These are phyloP conservation scores for Euphorbia tirucalli DNA, from an alignment of 345 rosid genomes.

Conservation along the genomic window DNA sequence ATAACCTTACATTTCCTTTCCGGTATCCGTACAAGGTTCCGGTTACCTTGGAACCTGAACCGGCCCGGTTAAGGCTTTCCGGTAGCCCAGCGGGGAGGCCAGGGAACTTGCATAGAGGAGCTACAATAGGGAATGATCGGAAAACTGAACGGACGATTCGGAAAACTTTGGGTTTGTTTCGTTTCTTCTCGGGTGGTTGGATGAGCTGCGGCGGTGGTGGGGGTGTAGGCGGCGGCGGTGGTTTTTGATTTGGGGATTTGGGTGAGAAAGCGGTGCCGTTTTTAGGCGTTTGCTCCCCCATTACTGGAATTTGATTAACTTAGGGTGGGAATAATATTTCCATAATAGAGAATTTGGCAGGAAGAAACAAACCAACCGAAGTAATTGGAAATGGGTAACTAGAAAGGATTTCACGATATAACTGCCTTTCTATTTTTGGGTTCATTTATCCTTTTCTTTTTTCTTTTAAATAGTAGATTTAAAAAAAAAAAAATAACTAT, in stretches of 20 bases:
- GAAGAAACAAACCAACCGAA: no score
- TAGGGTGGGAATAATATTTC: conserved; percentile 12
- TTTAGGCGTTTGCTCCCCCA: conserved; percentile 57
- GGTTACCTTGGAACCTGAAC: conserved; percentile 34
- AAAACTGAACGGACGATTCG: conserved; percentile 75
- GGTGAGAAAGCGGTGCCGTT: conserved; percentile 7
- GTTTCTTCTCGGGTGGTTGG: conserved; percentile 61
- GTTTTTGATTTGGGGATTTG: not conserved
- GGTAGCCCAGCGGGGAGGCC: conserved; percentile 40
- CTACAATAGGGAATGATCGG: conserved; percentile 67
- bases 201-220: conserved; percentile 36
- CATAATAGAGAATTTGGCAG: not conserved
- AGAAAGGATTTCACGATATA: not conserved
- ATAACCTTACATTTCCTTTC: conserved; percentile 66
- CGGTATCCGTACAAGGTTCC: conserved; percentile 79
- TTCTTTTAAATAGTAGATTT: no score
- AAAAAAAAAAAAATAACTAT: no score
- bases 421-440: not conserved
- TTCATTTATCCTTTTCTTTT: no score
- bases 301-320: conserved; percentile 35
- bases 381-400: not conserved
- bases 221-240: not conserved
- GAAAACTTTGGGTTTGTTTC: conserved; percentile 43
- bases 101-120: conserved; percentile 60
- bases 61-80: conserved; percentile 35